Evolutionary conservation across 148 eudicot genomes (phyloP).

Genomic region (Persicaria maculosa): DNA sequence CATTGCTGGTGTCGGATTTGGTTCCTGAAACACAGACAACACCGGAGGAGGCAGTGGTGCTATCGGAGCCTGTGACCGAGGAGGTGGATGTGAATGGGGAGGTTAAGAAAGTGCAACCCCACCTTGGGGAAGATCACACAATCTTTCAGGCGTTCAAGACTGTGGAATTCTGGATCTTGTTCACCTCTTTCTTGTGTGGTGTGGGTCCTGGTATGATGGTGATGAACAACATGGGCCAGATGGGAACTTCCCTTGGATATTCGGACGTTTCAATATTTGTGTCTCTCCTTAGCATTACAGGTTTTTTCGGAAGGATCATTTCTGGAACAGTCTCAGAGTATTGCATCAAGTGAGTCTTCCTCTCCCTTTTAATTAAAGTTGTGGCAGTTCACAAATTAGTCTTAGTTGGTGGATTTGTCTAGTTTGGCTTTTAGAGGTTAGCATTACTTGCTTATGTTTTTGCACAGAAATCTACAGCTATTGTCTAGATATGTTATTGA

Average conservation of each 20-base stretch:
- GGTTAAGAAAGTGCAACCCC: conserved; percentile 30
- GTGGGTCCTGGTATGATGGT: conserved; percentile 92
- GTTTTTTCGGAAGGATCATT: conserved; percentile 81
- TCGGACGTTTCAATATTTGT: conserved; percentile 79
- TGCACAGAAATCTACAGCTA: neutral
- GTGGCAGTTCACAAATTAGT: neutral
- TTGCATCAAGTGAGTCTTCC: conserved; percentile 68
- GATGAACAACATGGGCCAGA: conserved; percentile 93
- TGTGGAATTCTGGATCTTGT: conserved; percentile 82
- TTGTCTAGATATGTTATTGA: neutral
- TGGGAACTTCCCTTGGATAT: conserved; percentile 88
- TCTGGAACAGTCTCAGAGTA: conserved; percentile 83
- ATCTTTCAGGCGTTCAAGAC: conserved; percentile 59
- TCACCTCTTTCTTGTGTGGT: conserved; percentile 76
- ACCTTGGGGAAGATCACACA: conserved; percentile 89
- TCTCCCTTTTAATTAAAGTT: neutral
- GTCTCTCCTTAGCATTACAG: conserved; percentile 79
- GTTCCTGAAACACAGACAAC: conserved; percentile 13
- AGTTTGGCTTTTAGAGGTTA: too few relatives aligned
- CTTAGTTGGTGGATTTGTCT: neutral
- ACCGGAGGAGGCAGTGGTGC: conserved; percentile 14
- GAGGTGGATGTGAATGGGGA: conserved; percentile 18
- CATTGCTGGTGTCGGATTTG: conserved; percentile 31
- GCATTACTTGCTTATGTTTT: neutral
- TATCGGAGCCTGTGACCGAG: conserved; percentile 9